Base-by-base conservation (phyloP, 306 rosid species). In the Pueraria montana region DNA sequence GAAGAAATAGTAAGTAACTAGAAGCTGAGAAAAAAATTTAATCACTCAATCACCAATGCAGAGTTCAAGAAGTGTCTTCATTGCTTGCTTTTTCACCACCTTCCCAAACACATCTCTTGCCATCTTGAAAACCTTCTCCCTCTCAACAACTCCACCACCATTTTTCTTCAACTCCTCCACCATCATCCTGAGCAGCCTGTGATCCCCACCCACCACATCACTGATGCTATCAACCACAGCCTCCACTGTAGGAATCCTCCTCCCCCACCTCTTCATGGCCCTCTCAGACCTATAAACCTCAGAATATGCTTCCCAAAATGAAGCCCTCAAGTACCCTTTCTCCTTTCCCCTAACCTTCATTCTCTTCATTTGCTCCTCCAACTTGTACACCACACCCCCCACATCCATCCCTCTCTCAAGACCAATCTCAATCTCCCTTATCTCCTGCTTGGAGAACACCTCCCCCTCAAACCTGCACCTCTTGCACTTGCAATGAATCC, bases 341-440 rank as follows among this genome's bases (percentile, higher is more conserved):
- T 89, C 98, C 74, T 82, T 92, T 1, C 92, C 98, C 38, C 89
- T 91, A 73, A 93, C 89, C 81, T 70, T 90, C 91, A 88, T 82
- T 64, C 89, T 88, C 87, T 86, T 90, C 97, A 91, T 91, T 2
- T 91, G 93, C 66, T 95, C 95, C 80, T 95, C 98, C 11, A 92
- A 67, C 82, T 80, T 93, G 42, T 64, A 90, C 40, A 90, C 92
- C 49, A 76, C 84, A 62, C 84, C 88, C 20, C 95, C 91, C 5
- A 83, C 85, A 59, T 95, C 94, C 79, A 85, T 80, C 59, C 93
- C 97, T 85, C 89, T 89, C 55, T 91, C 94, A n/a, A 91, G 30
- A 49, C 91, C 89, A 50, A 87, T 88, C 87, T 90, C 95, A 70
- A 95, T 86, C 86, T 91, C 97, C 32, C 83, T 85, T 18, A 89